Evolutionary conservation across 73 alveolate genomes (phyloP), one percentile per base, ranked within the genome.

Genomic region (Breviolum minutum): DNA sequence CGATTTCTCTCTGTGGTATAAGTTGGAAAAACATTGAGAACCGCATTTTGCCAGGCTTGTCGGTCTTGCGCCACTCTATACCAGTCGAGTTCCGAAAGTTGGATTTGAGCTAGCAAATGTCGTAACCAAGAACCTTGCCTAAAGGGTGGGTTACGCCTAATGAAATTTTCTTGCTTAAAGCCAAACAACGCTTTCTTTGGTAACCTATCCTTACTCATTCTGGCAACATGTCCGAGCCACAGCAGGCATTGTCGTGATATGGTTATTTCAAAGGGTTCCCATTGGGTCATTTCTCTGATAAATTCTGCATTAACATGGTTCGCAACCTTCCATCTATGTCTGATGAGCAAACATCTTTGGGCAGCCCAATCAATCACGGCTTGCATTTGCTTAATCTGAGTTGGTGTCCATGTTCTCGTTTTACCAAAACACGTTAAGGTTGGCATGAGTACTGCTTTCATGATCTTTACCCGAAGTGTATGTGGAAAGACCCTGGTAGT

Each of bases 341-440:
- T 29, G 14, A 74, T 27, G 6, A 8, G 13, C 19, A 91, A 60
- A 60, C 87, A 71, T 0, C 97, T n/a, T 6, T n/a, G 77, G 20
- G 60, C 79, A 64, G 87, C 97, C 26, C 77, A 20, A 16, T 40
- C 8, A 11, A 91, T 11, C 48, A 91, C 89, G 19, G 30, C 14
- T 24, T 91, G 89, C 27, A 48, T 8, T 30, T 64, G 60, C 0
- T 17, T 8, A 11, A 66, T 19, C 27, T 91, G 97, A 5, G 22
- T 79, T 2, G 30, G 85, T 69, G 30, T 73, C 99, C 99, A 94
- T 20, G 61, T 27, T 30, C 99, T 27, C 0, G 94, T 60, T 26
- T 87, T 61, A 0, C 93, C 99, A 22, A 76, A 94, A 30, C 91
- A n/a, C 8, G 79, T 30, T 9, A 94, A 20, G 17, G 99, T 79